Percentiles rank a stretch among this genome's conserved stretches.
Conservation (phyloP, 352 stramenopile genomes). For the Globisporangium ultimum region DNA sequence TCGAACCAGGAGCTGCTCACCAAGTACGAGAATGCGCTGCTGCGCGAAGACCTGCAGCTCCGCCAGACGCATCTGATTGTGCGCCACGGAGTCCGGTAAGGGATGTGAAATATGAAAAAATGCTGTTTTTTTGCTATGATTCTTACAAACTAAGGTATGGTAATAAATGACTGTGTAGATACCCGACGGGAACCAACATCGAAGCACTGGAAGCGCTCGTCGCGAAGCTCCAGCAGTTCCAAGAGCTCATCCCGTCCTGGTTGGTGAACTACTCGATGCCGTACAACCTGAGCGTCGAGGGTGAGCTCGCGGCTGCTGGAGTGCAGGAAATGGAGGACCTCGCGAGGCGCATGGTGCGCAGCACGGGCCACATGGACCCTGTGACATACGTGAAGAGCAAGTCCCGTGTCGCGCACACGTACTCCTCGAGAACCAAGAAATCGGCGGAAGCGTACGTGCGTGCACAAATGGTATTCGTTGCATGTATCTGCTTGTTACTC, state of each 20-base stretch:
- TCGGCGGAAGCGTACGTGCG: constrained; percentile 49
- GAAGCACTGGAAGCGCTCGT: constrained; percentile 46
- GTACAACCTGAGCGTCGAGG: constrained; percentile 57
- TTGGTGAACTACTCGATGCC: constrained; percentile 59
- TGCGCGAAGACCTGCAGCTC: constrained; percentile 39
- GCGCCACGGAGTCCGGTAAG: constrained; percentile 60
- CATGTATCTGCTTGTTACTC: neutral
- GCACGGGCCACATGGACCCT: constrained; percentile 17
- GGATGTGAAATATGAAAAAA: neutral
- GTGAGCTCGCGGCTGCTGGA: constrained; percentile 35
- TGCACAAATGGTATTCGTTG: neutral
- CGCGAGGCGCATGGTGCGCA: constrained; percentile 19
- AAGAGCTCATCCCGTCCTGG: constrained; percentile 39
- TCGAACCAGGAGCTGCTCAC: constrained; percentile 23
- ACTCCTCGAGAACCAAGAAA: constrained; percentile 45
- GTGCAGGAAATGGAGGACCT: constrained; percentile 35
- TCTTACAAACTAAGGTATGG: neutral
- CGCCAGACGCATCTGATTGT: constrained; percentile 57
- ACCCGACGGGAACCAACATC: constrained; percentile 51
- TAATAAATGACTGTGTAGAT: constrained; percentile 19
- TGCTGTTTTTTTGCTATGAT: neutral
- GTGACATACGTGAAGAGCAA: constrained; percentile 29
- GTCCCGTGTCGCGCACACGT: constrained; percentile 53
- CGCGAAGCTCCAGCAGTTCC: constrained; percentile 34
- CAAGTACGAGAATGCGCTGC: constrained; percentile 18